phyloP scores from a whole-genome alignment of 306 rosid species.

The Quercus dentata region DNA sequence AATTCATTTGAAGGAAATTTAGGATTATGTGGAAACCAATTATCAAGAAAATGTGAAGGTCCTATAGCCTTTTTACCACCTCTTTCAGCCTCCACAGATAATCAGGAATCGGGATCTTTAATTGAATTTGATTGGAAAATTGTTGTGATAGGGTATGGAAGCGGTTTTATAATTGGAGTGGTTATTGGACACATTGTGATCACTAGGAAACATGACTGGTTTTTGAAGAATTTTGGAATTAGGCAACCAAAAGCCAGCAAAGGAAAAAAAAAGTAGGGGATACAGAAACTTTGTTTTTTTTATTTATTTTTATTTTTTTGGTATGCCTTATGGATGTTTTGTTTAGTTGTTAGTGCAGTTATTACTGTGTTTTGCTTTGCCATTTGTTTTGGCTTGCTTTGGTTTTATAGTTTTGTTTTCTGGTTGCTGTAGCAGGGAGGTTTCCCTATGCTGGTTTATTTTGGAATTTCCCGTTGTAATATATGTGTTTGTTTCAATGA shows the following conservation, averaged over 20 bases:
- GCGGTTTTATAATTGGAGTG: conserved; percentile 3
- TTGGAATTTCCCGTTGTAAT: too few species aligned
- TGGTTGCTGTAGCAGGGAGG: too few species aligned
- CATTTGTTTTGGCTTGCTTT: too few species aligned
- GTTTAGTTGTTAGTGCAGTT: too few species aligned
- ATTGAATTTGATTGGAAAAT: conserved; percentile 8
- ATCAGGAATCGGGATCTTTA: neutral
- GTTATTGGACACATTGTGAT: neutral
- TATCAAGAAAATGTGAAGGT: conserved; percentile 14
- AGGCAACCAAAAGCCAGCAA: neutral
- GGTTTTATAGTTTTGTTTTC: too few species aligned
- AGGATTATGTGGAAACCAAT: conserved; percentile 14
- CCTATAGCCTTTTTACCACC: neutral
- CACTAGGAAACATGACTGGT: neutral
- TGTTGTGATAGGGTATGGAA: conserved; percentile 2
- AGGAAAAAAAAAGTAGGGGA: too few species aligned
- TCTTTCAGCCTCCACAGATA: neutral
- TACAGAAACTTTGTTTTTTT: too few species aligned
- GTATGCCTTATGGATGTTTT: too few species aligned
- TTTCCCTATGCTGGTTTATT: too few species aligned
- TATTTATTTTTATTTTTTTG: too few species aligned
- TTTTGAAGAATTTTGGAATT: neutral
- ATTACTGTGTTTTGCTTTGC: too few species aligned
- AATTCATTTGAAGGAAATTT: conserved; percentile 7
- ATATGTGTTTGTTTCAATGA: too few species aligned